These are phyloP conservation scores for Fusarium sp. DNA, from an alignment of 2,329 filamentous ascomycete species.

Conservation along the genomic window DNA sequence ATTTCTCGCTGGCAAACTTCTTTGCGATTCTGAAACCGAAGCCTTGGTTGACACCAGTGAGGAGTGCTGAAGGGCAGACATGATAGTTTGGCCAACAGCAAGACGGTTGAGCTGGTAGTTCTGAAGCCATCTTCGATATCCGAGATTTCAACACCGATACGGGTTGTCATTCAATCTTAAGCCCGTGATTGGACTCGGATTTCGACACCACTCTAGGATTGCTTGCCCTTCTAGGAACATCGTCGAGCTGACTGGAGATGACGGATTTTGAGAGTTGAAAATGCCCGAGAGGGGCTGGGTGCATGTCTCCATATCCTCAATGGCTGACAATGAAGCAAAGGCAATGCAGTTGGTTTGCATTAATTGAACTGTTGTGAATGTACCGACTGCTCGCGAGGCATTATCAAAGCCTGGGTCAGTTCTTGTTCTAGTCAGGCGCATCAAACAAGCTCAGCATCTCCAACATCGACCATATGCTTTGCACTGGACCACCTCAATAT, in stretches of 20 bases:
- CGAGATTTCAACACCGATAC: conserved; percentile 15
- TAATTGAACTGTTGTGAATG: background rate
- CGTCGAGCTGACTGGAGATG: background rate
- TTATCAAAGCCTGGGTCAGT: background rate
- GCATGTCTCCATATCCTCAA: background rate
- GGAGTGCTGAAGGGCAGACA: conserved; percentile 24
- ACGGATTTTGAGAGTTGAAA: background rate
- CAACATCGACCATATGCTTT: conserved; percentile 67
- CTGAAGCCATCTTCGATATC: background rate
- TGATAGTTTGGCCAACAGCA: background rate
- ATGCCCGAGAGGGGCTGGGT: background rate
- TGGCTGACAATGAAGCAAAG: background rate
- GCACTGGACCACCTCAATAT: conserved; percentile 82
- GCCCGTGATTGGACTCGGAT: conserved; percentile 31
- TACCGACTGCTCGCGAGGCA: background rate
- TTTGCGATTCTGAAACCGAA: conserved; percentile 28
- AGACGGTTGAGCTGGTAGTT: background rate
- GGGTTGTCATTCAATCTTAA: conserved; percentile 16
- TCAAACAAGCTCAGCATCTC: conserved; percentile 71
- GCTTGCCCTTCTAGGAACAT: conserved; percentile 30
- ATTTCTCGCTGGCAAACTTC: conserved; percentile 23
- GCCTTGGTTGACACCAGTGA: conserved; percentile 32
- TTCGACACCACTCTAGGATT: conserved; percentile 32
- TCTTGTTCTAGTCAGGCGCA: background rate
- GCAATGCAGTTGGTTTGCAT: background rate